Percentiles rank a stretch among this genome's conserved stretches.
Conservation (phyloP, 179 eudicot species). For the Spergularia azorica region DNA sequence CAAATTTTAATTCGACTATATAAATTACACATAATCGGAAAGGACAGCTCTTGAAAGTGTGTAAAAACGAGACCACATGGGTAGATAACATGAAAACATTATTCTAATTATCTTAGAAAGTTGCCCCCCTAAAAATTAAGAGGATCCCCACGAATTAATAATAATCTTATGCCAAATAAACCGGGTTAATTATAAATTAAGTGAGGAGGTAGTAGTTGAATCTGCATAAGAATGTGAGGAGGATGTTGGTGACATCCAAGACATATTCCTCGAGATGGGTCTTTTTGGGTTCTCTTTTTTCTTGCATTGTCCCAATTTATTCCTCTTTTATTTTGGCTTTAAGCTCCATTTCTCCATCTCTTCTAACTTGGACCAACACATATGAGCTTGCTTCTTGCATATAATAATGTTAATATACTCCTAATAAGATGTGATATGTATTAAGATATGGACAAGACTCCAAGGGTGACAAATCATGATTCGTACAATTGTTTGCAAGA, state of each 20-base stretch:
- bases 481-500: no score
- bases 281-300: constrained; percentile 13
- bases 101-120: constrained; percentile 5
- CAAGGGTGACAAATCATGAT: no score
- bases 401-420: no score
- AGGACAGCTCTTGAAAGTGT: constrained; percentile 9
- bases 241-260: constrained; percentile 38
- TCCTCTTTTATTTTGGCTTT: constrained; percentile 22
- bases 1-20: no score
- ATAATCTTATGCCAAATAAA: constrained; percentile 13
- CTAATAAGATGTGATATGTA: no score
- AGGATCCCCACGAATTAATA: background rate
- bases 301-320: constrained; percentile 16
- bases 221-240: constrained; percentile 30
- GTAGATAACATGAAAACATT: constrained; percentile 4
- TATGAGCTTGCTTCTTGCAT: constrained; percentile 25
- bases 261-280: constrained; percentile 37
- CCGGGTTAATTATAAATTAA: background rate
- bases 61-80: constrained; percentile 19
- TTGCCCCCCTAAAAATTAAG: background rate
- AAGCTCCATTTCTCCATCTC: constrained; percentile 16
- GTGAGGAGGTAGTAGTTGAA: background rate
- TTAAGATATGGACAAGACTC: background rate
- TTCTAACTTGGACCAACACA: constrained; percentile 13
- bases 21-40: background rate